Percentiles rank a stretch among this genome's conserved stretches.
Evolutionary conservation across 768 basidiomycete species (phyloP).

Genomic region (Termitomyces sp.): DNA sequence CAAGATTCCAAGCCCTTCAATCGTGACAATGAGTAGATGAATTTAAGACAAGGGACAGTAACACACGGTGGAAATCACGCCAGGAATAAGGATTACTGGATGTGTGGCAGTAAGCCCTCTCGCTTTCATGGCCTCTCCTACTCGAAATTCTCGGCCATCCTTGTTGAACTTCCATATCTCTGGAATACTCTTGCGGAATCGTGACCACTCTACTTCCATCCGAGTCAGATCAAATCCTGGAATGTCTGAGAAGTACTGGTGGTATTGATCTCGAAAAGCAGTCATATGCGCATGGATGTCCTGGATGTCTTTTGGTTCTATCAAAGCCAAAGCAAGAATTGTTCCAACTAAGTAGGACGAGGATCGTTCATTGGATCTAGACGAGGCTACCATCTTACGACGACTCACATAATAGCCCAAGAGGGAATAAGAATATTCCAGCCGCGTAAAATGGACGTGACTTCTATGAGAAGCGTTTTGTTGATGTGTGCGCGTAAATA

Average conservation of each 20-base stretch:
- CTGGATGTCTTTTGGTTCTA: constrained; percentile 62
- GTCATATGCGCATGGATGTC: constrained; percentile 65
- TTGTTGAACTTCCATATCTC: constrained; percentile 80
- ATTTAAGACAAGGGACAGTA: not conserved
- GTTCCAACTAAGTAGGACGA: constrained; percentile 47
- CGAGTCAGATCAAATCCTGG: constrained; percentile 64
- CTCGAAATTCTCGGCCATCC: constrained; percentile 77
- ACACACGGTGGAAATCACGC: constrained; percentile 81
- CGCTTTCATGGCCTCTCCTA: constrained; percentile 61
- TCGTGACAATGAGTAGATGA: not conserved
- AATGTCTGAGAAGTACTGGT: constrained; percentile 56
- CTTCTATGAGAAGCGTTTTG: constrained; percentile 12
- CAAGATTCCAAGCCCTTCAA: constrained; percentile 82
- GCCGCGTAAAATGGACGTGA: constrained; percentile 22
- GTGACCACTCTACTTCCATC: constrained; percentile 68
- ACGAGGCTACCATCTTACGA: not conserved
- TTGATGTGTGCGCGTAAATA: not conserved
- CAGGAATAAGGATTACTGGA: constrained; percentile 85
- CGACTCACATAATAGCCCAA: constrained; percentile 54
- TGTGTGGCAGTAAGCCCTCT: constrained; percentile 64
- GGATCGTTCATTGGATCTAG: constrained; percentile 1
- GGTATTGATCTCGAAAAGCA: constrained; percentile 65
- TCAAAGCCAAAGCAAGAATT: constrained; percentile 55
- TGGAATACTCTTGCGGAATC: constrained; percentile 62
- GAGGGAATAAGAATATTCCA: constrained; percentile 62